phyloP scores from a whole-genome alignment of 2,329 filamentous ascomycete species.

The Apiospora aurea region DNA sequence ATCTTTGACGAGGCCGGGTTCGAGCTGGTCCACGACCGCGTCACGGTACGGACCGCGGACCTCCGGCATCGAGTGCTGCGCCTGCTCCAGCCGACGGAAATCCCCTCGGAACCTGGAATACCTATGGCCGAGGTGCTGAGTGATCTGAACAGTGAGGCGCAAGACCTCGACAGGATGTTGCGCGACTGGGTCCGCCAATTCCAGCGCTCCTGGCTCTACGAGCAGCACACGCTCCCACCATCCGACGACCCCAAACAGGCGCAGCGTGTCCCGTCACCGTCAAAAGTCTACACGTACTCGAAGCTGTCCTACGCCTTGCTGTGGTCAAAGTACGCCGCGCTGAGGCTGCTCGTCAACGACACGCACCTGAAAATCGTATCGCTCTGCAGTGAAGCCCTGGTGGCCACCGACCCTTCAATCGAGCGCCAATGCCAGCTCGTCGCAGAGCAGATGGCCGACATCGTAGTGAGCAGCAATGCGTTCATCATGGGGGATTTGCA shows the following conservation, averaged over 20 bases:
- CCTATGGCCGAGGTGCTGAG: neutral
- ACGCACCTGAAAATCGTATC: constrained; percentile 29
- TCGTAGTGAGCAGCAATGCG: constrained; percentile 1
- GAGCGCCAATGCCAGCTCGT: neutral
- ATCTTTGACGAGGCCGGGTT: constrained; percentile 40
- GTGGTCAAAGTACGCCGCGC: constrained; percentile 39
- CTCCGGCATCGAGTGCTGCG: constrained; percentile 29
- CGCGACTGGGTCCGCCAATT: neutral
- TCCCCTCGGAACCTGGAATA: no score
- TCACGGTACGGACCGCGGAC: constrained; percentile 34
- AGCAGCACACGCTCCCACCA: constrained; percentile 28
- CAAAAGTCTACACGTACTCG: constrained; percentile 35
- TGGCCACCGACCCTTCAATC: neutral
- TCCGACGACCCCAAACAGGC: constrained; percentile 25
- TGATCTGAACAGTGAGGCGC: neutral
- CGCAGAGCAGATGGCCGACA: constrained; percentile 4
- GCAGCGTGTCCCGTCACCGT: constrained; percentile 35
- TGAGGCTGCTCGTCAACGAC: constrained; percentile 36
- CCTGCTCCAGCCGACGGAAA: neutral
- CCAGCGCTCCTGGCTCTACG: neutral
- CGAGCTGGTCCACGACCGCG: constrained; percentile 40
- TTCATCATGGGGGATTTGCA: constrained; percentile 5
- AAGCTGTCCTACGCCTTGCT: constrained; percentile 33
- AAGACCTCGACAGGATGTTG: constrained; percentile 15
- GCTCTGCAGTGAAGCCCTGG: constrained; percentile 28